These are phyloP conservation scores for Teratosphaeria gauchensis DNA, from an alignment of 2,329 filamentous ascomycete species.

Conservation along the genomic window DNA sequence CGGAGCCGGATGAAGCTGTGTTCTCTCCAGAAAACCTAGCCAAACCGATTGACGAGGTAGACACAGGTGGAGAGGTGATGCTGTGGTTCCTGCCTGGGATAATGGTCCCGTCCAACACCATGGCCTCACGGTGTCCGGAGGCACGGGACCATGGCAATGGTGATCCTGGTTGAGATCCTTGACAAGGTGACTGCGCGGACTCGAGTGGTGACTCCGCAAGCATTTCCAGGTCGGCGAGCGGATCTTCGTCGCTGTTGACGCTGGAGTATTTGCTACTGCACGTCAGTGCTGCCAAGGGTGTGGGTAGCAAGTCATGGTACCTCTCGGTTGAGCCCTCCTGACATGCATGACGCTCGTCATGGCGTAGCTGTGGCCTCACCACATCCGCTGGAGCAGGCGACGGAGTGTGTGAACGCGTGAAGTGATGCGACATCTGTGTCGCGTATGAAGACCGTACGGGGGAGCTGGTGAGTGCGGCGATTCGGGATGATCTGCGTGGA, in stretches of 20 bases:
- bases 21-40: background rate
- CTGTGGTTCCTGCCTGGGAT: background rate
- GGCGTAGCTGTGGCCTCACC: background rate
- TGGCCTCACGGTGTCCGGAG: background rate
- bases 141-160: background rate
- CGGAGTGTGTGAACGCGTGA: background rate
- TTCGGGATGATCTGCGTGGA: background rate
- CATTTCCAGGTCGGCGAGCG: background rate
- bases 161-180: background rate
- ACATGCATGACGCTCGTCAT: background rate
- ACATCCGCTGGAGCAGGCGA: background rate
- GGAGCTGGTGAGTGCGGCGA: slow-evolving; percentile 2
- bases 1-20: background rate
- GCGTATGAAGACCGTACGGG: slow-evolving; percentile 7
- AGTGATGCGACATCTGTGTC: slow-evolving; percentile 6
- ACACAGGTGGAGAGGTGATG: background rate
- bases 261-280: background rate
- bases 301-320: background rate
- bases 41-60: background rate
- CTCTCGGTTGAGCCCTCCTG: background rate
- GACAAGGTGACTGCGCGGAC: background rate
- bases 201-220: background rate
- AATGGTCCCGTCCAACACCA: background rate
- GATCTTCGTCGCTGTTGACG: background rate
- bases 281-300: background rate